These are phyloP conservation scores for Lolium rigidum DNA, from an alignment of 176 grass and related monocot species.

Conservation along the genomic window DNA sequence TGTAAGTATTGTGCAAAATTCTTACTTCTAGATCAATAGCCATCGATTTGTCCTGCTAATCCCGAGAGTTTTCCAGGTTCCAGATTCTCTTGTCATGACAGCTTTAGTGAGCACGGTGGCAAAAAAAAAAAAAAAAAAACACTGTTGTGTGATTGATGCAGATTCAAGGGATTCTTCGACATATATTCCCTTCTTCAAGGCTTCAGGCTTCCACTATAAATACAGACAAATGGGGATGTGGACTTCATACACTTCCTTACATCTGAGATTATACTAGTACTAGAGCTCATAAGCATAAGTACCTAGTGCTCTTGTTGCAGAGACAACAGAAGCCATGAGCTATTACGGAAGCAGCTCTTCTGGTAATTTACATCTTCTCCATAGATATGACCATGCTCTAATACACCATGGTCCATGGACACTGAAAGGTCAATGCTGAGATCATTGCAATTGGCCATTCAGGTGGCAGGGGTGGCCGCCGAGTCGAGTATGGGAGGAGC, in stretches of 20 bases:
- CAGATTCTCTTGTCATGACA: conserved; percentile 50
- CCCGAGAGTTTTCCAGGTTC: conserved; percentile 43
- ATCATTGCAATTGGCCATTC: conserved; percentile 42
- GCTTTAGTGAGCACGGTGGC: conserved; percentile 22
- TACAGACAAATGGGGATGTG: conserved; percentile 53
- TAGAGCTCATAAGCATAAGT: conserved; percentile 36
- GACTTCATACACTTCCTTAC: conserved; percentile 44
- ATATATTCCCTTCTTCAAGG: conserved; percentile 45
- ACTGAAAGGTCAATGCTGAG: conserved; percentile 18
- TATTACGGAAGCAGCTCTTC: conserved; percentile 82
- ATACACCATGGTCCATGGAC: background rate
- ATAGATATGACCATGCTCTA: conserved; percentile 29
- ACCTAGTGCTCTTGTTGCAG: conserved; percentile 26
- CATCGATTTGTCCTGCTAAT: conserved; percentile 43
- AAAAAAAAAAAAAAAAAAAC: conserved; percentile 23
- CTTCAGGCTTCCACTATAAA: conserved; percentile 65
- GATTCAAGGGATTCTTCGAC: conserved; percentile 59
- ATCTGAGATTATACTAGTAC: conserved; percentile 16
- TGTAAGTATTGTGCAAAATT: conserved; percentile 37
- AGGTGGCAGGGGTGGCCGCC: conserved; percentile 54
- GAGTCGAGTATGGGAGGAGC: conserved; percentile 73
- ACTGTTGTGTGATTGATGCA: conserved; percentile 48
- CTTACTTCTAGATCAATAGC: conserved; percentile 52
- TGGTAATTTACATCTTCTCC: conserved; percentile 52
- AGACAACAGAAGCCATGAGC: conserved; percentile 62